phyloP scores from a whole-genome alignment of 23 red algal species.

The Cyanidioschyzon merolae region DNA sequence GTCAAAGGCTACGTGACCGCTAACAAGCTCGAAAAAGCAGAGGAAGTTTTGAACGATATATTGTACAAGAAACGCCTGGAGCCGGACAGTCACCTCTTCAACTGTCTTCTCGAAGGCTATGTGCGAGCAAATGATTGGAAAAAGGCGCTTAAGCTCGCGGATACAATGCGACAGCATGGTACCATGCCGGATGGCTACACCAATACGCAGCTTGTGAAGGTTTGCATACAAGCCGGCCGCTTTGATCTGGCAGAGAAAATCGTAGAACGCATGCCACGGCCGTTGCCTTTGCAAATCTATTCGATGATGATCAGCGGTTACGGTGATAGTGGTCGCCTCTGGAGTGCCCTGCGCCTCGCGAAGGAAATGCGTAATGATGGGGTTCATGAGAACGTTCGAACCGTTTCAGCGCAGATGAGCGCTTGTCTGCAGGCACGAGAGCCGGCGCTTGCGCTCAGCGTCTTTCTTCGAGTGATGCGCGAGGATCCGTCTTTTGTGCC shows the following conservation, averaged over 20 bases:
- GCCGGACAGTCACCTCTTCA: constrained; percentile 1
- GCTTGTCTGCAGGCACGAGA: not conserved
- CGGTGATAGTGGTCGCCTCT: not conserved
- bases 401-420: not conserved
- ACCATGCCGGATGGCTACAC: not conserved
- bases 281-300: constrained; percentile 1
- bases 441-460: not conserved
- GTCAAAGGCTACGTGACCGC: constrained; percentile 8
- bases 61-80: not conserved
- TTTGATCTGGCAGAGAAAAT: not conserved
- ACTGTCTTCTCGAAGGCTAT: not conserved
- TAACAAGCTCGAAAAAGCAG: not conserved
- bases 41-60: not conserved
- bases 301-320: constrained; percentile 16
- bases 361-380: not conserved
- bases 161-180: not conserved
- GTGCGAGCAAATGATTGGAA: not conserved
- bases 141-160: not conserved
- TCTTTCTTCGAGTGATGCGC: not conserved
- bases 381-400: not conserved
- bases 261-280: not conserved
- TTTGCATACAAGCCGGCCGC: not conserved
- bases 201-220: constrained; percentile 1
- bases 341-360: constrained; percentile 5
- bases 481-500: not conserved